Conservation (phyloP, 2,329 filamentous ascomycete species). For the Ciborinia camelliae region DNA sequence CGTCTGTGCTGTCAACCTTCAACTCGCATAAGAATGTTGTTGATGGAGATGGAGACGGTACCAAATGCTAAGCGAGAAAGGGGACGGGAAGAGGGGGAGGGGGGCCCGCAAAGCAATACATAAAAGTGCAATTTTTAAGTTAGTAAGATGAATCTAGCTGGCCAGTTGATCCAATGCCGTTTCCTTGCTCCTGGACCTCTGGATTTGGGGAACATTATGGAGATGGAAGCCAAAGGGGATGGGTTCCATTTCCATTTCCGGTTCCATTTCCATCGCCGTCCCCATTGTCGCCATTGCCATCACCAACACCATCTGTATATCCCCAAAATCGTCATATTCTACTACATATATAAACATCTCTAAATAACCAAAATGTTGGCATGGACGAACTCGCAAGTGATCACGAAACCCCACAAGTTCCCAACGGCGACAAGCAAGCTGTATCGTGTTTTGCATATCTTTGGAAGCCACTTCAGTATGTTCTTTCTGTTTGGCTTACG, state of each 20-base stretch:
- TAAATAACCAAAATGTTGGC: neutral
- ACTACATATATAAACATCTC: neutral
- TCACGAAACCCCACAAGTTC: neutral
- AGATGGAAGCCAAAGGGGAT: neutral
- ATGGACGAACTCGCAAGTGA: neutral
- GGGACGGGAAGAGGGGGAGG: neutral
- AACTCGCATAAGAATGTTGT: neutral
- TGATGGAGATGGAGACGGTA: neutral
- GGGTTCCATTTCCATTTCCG: too few relatives aligned
- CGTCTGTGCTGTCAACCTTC: neutral
- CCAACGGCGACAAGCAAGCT: neutral
- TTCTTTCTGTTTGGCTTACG: neutral
- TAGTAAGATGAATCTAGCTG: too few relatives aligned
- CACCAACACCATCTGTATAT: neutral
- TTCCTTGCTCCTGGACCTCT: neutral
- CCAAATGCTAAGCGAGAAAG: neutral
- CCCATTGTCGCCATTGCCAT: neutral
- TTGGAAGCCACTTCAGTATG: too few relatives aligned
- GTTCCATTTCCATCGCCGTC: neutral
- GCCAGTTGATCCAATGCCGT: too few relatives aligned
- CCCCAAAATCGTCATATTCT: neutral
- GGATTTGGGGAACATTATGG: neutral
- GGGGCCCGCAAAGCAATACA: too few relatives aligned
- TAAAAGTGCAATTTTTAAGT: too few relatives aligned
- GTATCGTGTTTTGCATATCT: too few relatives aligned